Conservation (phyloP, 2,329 filamentous ascomycete species). For the Claviceps arundinis region DNA sequence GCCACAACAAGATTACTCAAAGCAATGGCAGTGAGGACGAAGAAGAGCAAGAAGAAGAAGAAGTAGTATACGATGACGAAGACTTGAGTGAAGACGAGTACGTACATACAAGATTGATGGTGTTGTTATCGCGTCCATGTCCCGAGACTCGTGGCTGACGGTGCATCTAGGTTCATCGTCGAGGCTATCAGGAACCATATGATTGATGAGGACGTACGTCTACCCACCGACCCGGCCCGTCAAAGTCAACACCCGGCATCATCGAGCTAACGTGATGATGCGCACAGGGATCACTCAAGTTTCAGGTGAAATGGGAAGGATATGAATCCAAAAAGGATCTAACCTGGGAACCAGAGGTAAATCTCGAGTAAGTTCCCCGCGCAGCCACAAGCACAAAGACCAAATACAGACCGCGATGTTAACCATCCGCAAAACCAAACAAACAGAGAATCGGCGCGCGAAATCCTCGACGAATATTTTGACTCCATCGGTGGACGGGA, state of each 20-base stretch:
- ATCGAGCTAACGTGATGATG: constrained; percentile 2
- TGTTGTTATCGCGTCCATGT: no score
- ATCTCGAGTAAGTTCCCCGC: constrained; percentile 23
- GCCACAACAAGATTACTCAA: constrained; percentile 12
- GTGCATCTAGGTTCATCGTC: constrained; percentile 50
- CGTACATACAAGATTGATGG: constrained; percentile 8
- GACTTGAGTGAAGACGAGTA: constrained; percentile 31
- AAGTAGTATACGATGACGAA: constrained; percentile 16
- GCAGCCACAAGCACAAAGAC: background rate
- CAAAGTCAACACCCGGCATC: background rate
- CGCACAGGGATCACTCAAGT: constrained; percentile 37
- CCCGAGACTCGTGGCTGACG: background rate
- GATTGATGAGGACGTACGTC: constrained; percentile 39
- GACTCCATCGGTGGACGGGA: constrained; percentile 49
- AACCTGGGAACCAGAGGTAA: constrained; percentile 71
- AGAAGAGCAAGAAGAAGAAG: constrained; percentile 8
- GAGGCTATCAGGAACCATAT: constrained; percentile 59
- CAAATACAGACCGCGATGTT: background rate
- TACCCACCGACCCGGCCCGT: background rate
- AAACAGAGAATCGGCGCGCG: constrained; percentile 39
- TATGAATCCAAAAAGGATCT: constrained; percentile 56
- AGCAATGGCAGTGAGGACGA: constrained; percentile 18
- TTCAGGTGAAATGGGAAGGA: constrained; percentile 71
- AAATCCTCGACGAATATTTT: constrained; percentile 54
- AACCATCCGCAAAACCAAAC: no score